A percentile compares a stretch with the other conserved stretches of the same genome.
These are phyloP conservation scores for Juncus inflexus DNA, from an alignment of 176 grass and related monocot species.

Conservation along the genomic window DNA sequence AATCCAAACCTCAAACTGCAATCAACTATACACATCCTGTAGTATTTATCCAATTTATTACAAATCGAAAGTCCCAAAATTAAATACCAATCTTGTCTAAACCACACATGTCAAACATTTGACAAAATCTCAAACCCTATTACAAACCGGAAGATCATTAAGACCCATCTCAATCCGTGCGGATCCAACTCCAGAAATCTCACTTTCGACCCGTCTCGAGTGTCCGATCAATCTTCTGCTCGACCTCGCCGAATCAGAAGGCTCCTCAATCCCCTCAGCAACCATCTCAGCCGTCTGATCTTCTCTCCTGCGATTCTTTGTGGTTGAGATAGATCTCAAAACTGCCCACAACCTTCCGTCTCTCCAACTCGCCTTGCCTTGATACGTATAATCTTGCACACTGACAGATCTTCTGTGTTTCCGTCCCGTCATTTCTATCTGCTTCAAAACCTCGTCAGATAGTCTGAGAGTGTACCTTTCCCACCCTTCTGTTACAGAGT, in stretches of 20 bases:
- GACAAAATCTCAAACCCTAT: conserved; percentile 2
- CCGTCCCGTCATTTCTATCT: conserved; percentile 38
- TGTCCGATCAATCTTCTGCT: neutral
- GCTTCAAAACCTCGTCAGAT: conserved; percentile 61
- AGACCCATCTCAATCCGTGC: conserved; percentile 2
- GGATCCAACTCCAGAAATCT: conserved; percentile 3
- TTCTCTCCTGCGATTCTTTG: conserved; percentile 24
- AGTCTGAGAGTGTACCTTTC: conserved; percentile 53
- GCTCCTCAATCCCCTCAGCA: neutral
- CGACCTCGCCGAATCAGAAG: neutral
- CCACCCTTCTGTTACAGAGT: conserved; percentile 44
- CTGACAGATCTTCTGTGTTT: conserved; percentile 51
- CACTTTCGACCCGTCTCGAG: conserved; percentile 4
- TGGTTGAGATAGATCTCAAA: conserved; percentile 45
- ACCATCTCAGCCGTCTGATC: conserved; percentile 7
- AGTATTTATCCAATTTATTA: neutral
- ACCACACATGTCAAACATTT: neutral
- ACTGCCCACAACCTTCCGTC: conserved; percentile 41
- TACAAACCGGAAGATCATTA: conserved; percentile 8
- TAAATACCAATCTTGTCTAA: conserved; percentile 1
- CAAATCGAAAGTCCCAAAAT: conserved; percentile 8
- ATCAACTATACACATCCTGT: neutral
- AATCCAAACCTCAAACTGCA: neutral
- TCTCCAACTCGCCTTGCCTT: conserved; percentile 29
- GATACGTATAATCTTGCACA: conserved; percentile 41